Conservation (phyloP, 1,284 basidiomycete species). For the Tremellales sp. region DNA sequence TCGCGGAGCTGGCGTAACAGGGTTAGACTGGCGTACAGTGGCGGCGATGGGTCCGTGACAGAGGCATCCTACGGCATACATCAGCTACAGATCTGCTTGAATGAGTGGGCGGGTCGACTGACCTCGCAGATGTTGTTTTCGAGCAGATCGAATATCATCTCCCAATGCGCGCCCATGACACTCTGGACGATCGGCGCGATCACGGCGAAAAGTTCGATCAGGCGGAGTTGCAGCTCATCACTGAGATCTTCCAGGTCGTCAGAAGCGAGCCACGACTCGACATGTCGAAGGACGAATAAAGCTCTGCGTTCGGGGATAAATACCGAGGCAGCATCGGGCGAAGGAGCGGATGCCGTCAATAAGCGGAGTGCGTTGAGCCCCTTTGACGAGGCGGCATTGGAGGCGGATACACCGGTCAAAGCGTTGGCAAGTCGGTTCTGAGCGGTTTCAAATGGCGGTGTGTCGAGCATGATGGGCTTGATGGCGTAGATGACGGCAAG, state of each 20-base stretch:
- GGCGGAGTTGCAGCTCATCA: slow-evolving; percentile 69
- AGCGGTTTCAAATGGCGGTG: slow-evolving; percentile 70
- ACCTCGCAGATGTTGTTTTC: too few species aligned
- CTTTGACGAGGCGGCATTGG: slow-evolving; percentile 61
- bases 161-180: slow-evolving; percentile 84
- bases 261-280: slow-evolving; percentile 76
- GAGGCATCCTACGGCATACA: too few species aligned
- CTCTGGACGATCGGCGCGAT: slow-evolving; percentile 85
- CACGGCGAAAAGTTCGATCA: slow-evolving; percentile 70
- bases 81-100: too few species aligned
- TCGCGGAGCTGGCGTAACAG: slow-evolving; percentile 69
- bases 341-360: slow-evolving; percentile 72
- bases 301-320: slow-evolving; percentile 83
- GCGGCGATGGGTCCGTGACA: background rate
- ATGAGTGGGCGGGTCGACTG: too few species aligned
- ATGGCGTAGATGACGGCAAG: slow-evolving; percentile 64
- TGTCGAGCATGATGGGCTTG: slow-evolving; percentile 62
- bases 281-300: slow-evolving; percentile 81
- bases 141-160: slow-evolving; percentile 82
- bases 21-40: slow-evolving; percentile 63
- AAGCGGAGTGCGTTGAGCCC: slow-evolving; percentile 68
- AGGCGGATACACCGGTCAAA: slow-evolving; percentile 64
- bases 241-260: slow-evolving; percentile 63
- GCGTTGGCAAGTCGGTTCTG: slow-evolving; percentile 84
- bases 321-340: slow-evolving; percentile 70